Base-by-base conservation (phyloP, 371 early-diverging fungal genomes). In the Mucor racemosus region DNA sequence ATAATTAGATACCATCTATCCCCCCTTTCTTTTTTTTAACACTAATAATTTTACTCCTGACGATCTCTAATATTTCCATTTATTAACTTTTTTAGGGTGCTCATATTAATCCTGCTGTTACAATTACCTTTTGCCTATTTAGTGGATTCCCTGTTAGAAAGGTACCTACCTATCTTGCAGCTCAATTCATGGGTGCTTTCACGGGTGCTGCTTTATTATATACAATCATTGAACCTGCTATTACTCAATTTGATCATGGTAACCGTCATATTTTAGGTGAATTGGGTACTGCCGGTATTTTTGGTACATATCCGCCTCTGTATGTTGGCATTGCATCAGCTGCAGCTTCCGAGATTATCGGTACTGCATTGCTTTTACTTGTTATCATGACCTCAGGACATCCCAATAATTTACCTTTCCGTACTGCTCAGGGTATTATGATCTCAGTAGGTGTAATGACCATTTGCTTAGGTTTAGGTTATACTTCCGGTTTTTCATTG, bases 51-150 rank as follows among this genome's bases (percentile, higher is more conserved):
- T 21, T 26, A 48, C 48, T 33, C 60, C 44, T 61, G 61, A 48
- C 19, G 55, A 60, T 63, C 66, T 21, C 19, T 13, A 14, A 11
- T 56, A 36, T 55, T 65, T 57, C 48, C 26, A 26, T 26, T 26
- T 3, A 1, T 26, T 26, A 26, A 26, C 48, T 31, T 60, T 48
- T 40, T 40, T 75, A 88, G 88, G 93, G 93, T 34, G 94, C 83
- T 34, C 93, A 93, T 73, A 78, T 94, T 58, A 94, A 94, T 67
- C 94, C 94, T 14, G 92, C 92, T 4, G 88, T 94, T 46, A 88
- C 93, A 0, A 61, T 93, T 6, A 80, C 89, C 14, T 84, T 90
- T 65, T 91, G 88, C 44, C 73, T 84, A n/a, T 90, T 86, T 74
- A 82, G 90, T 19, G 85, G 87, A 5, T 88, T 94, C 55, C 86